Evolutionary conservation across 2,329 filamentous ascomycete species (phyloP), one percentile per base, ranked within the genome.

Genomic region (Verticillium albo-atrum): DNA sequence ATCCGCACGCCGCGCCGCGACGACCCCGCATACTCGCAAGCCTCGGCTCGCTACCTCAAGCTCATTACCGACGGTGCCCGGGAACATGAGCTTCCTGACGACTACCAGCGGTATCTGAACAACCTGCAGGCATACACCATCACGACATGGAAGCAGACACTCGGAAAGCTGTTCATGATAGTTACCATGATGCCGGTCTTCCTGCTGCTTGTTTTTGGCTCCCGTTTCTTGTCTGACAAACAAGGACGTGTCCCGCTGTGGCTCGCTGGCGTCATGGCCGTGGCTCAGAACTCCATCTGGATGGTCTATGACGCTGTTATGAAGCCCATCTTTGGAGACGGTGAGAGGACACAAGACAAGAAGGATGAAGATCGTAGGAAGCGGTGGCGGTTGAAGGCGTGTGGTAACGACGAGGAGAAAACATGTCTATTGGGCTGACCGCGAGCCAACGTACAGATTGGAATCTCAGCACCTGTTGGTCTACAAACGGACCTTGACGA

Each of bases 1-100:
- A 69, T 79, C 6, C 65, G 71, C 2, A 75, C 74, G 3, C 72
- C 72, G 3, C 73, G 79, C 27, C 85, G 91, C 6, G 86, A 88
- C 0, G 82, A 89, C 57, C 82, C 86, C 1, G 81, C 82, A 60
- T 92, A 94, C 68, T 90, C 92, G 0, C 91, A 97, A 74, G 84
- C 95, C 0, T 96, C 91, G 2, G 80, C 85, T 51, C 87, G 95
- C 14, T 98, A 99, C 72, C 78, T 97, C 26, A 88, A 89, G 62
- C 82, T 97, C 56, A 84, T 99, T 66, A 85, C 82, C 15, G 84
- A 89, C 64, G 95, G 95, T 17, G 93, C 91, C 0, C 76, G 78
- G 2, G 92, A 98, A 71, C 89, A 95, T 70, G 79, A 81, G n/a
- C 80, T 99, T 1, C 95, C 95, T 0, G 74, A 81, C 5, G 87